Evolutionary conservation across 768 basidiomycete species (phyloP), one percentile per base, ranked within the genome.

Genomic region (Serendipita sp.): DNA sequence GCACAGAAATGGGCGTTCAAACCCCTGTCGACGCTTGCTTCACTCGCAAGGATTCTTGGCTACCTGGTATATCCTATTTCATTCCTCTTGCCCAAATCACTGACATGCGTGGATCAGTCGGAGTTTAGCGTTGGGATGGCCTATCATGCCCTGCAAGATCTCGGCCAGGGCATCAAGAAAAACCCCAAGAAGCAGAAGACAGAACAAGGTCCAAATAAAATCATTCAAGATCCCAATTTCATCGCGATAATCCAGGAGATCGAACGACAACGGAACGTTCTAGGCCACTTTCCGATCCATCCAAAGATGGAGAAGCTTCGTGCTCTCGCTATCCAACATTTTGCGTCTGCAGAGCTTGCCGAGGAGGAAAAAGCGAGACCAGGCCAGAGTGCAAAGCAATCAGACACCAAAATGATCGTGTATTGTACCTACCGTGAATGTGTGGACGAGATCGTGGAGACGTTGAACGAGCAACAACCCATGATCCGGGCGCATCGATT

Each of bases 251-350:
- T 92, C 66, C 71, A 74, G 38, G 86, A 89, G 69, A 76, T 94
- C 17, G 82, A 88, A 61, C 69, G 68, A n/a, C 81, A 83, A 69
- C 73, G 73, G 63, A 71, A 68, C 61, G 74, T 74, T 61, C 74
- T 73, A 28, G 71, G 73, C 7, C 84, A 83, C 3, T 83, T 85
- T 68, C 71, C 77, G 1, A 70, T 79, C 61, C 95, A 99, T 73
- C 95, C 95, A 2, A 99, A 99, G 76, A 86, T 97, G 83, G 90
- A 91, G 51, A 84, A 79, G 63, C 78, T 95, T 11, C 83, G 83
- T 63, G 75, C 76, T 2, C 75, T 98, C 30, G 75, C 91, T 3
- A 72, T 94, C 17, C 81, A 89, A 45, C 88, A 96, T 72, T 96
- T 97, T 69, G 80, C 78, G 2, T 74, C 81, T 63, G 70, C 61